These are phyloP conservation scores for Blastobotrys proliferans DNA, from an alignment of 1,139 yeast genomes.

Conservation along the genomic window DNA sequence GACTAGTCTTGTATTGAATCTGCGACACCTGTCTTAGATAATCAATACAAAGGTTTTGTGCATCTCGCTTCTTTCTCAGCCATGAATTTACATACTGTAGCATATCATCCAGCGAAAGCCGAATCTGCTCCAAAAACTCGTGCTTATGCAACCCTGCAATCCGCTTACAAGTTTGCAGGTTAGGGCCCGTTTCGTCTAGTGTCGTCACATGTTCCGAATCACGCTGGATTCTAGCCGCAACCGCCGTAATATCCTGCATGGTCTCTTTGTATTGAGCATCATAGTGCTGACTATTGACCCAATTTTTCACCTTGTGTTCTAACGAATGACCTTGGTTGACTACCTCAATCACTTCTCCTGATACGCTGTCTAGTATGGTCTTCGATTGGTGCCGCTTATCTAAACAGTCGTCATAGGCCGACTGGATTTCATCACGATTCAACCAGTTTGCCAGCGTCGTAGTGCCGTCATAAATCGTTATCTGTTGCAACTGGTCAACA, in stretches of 20 bases:
- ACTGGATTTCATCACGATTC: slow-evolving; percentile 19
- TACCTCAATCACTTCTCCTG: slow-evolving; percentile 16
- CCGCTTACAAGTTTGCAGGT: slow-evolving; percentile 21
- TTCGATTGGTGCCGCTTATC: slow-evolving; percentile 14
- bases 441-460: slow-evolving; percentile 27
- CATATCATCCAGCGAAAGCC: slow-evolving; percentile 23
- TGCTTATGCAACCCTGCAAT: slow-evolving; percentile 25
- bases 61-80: slow-evolving; percentile 18
- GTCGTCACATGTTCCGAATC: slow-evolving; percentile 29
- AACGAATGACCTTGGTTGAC: slow-evolving; percentile 21
- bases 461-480: slow-evolving; percentile 15
- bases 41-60: slow-evolving; percentile 20
- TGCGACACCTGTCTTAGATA: slow-evolving; percentile 29
- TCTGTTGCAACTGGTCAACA: slow-evolving; percentile 15
- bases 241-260: slow-evolving; percentile 29
- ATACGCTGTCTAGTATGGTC: slow-evolving; percentile 15
- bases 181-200: slow-evolving; percentile 24
- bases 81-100: slow-evolving; percentile 19
- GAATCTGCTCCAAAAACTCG: slow-evolving; percentile 29
- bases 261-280: slow-evolving; percentile 16
- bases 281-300: slow-evolving; percentile 16
- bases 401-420: slow-evolving; percentile 17
- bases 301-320: slow-evolving; percentile 17
- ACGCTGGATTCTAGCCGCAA: slow-evolving; percentile 26
- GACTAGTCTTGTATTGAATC: slow-evolving; percentile 31